Base-by-base conservation (phyloP, 331 rosid species). In the Cydonia oblonga region DNA sequence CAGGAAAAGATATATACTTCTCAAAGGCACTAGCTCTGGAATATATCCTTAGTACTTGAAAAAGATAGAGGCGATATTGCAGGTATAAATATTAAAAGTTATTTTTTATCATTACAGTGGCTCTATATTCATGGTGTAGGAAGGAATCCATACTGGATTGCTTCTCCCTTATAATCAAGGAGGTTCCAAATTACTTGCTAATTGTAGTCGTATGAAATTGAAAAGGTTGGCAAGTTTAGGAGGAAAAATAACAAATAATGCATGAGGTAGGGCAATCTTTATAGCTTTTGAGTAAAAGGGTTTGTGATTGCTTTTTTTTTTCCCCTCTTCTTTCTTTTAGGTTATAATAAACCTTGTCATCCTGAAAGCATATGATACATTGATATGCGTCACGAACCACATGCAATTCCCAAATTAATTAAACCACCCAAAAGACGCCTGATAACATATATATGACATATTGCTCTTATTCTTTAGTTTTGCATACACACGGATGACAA, bases 11-110 rank as follows among this genome's bases (percentile, higher is more conserved):
- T 72, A 70, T 78, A 78, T 72, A 77, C 84, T 49, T 18, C 79
- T n/a, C 28, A 64, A 61, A 56, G 53, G 30, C 85, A 76, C 68
- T 42, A 11, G 35, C 67, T 52, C 54, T 51, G 54, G 92, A 85
- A 85, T 87, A 83, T 74, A 79, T 85, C 85, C 85, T 66, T 73
- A 60, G 80, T 64, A 80, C 80, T 58, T 70, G 67, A 20, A 81
- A 74, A 87, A 49, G 32, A 71, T 74, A 5, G 72, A 53, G 26
- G 11, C 35, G n/a, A n/a, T n/a, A 16, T 44, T 46, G 25, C 60
- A 30, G 22, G 38, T 13, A 44, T 68, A 8, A 66, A 25, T 11
- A 8, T 5, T 5, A 51, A 68, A 69, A 29, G 49, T 12, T 60
- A 69, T 20, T 51, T 49, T 28, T 28, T 0, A 53, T 62, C 23